Percentiles rank a stretch among this genome's conserved stretches.
phyloP scores from a whole-genome alignment of 1,139 yeast species.

The Diutina siamensis region DNA sequence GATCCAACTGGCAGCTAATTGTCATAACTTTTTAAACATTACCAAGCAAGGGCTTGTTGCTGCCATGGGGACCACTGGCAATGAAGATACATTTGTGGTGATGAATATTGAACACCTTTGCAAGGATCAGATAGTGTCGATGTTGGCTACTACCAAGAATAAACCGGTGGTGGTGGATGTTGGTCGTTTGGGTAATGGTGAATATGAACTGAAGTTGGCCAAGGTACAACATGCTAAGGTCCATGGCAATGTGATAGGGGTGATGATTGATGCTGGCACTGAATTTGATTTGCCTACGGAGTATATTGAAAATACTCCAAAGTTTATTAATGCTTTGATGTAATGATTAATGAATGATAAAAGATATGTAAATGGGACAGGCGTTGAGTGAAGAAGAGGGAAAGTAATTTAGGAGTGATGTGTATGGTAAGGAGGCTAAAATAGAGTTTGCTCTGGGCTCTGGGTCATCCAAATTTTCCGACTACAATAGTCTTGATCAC shows the following conservation, averaged over 20 bases:
- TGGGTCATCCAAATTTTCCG: no score
- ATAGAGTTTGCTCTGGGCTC: no score
- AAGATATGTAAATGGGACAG: no score
- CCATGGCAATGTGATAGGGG: not conserved
- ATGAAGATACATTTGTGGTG: slow-evolving; percentile 32
- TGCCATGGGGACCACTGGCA: slow-evolving; percentile 34
- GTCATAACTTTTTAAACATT: slow-evolving; percentile 32
- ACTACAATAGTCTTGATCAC: no score
- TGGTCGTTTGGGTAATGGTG: not conserved
- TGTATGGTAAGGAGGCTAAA: no score
- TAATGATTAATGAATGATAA: not conserved
- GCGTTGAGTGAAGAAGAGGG: no score
- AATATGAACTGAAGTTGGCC: not conserved
- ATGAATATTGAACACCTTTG: slow-evolving; percentile 11
- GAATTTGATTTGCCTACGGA: slow-evolving; percentile 5
- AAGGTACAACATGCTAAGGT: not conserved
- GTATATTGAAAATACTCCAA: not conserved
- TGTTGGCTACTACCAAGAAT: not conserved
- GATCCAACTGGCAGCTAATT: slow-evolving; percentile 25
- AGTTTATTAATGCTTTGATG: not conserved
- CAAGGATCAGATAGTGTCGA: not conserved
- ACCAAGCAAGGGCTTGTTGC: slow-evolving; percentile 34
- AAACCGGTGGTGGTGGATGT: slow-evolving; percentile 1
- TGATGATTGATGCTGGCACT: not conserved
- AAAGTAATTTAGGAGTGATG: no score